Percentiles rank a stretch among this genome's conserved stretches.
Conservation (phyloP, 176 grass and related monocot genomes). For the Oryza glaberrima region DNA sequence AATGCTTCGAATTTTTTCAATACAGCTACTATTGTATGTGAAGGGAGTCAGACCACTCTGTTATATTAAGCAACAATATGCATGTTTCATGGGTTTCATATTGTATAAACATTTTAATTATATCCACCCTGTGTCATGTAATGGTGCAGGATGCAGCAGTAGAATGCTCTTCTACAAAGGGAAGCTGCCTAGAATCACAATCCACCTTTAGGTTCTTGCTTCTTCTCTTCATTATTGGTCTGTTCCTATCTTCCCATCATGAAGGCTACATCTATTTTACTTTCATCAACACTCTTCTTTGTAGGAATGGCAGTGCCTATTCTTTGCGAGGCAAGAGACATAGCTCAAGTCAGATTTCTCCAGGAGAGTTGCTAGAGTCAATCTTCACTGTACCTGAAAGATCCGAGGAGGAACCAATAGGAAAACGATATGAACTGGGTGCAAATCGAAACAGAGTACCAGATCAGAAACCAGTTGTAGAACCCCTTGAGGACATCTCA, state of each 20-base stretch:
- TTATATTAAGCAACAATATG: background rate
- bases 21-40: conserved; percentile 3
- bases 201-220: conserved; percentile 43
- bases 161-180: conserved; percentile 25
- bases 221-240: background rate
- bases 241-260: background rate
- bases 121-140: conserved; percentile 13
- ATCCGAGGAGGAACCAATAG: conserved; percentile 57
- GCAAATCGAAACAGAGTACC: conserved; percentile 67
- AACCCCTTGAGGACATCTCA: conserved; percentile 71
- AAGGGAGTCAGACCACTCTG: background rate
- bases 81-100: conserved; percentile 31
- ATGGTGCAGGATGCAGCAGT: conserved; percentile 44
- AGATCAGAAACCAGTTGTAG: conserved; percentile 55
- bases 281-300: conserved; percentile 27
- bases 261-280: conserved; percentile 10
- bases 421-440: conserved; percentile 58
- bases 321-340: conserved; percentile 37
- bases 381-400: conserved; percentile 82
- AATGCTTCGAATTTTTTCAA: background rate
- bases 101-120: conserved; percentile 20
- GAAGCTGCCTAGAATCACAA: conserved; percentile 39
- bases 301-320: conserved; percentile 30
- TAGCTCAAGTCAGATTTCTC: conserved; percentile 50
- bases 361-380: conserved; percentile 71